These are phyloP conservation scores for Cylindrotheca closterium DNA, from an alignment of 108 stramenopile species.

Conservation along the genomic window DNA sequence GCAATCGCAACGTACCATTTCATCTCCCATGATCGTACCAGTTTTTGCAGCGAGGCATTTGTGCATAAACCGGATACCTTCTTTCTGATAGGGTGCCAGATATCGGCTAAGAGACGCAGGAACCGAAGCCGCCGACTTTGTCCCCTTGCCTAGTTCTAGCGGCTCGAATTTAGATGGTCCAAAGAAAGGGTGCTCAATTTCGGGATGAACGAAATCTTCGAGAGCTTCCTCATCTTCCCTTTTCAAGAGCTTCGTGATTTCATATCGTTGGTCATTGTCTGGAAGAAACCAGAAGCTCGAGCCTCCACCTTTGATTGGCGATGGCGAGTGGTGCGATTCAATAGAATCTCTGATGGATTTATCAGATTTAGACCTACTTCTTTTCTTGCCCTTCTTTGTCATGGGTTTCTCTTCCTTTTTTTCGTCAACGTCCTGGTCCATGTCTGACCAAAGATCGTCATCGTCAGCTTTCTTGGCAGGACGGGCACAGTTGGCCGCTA, in stretches of 20 bases:
- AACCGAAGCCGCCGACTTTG: constrained; percentile 34
- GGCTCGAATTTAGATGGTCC: constrained; percentile 53
- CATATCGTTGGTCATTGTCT: neutral
- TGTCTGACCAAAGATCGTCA: constrained; percentile 23
- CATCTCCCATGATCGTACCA: constrained; percentile 72
- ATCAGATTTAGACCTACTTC: no score
- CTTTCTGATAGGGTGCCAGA: constrained; percentile 69
- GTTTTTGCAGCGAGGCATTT: constrained; percentile 46
- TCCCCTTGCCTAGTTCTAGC: constrained; percentile 19
- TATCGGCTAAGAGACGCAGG: constrained; percentile 85
- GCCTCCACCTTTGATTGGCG: neutral
- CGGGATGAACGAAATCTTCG: constrained; percentile 46
- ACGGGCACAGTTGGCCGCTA: neutral
- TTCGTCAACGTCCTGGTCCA: constrained; percentile 2
- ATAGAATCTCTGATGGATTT: no score
- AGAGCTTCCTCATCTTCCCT: neutral
- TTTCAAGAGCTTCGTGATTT: neutral
- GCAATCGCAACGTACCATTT: constrained; percentile 33
- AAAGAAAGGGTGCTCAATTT: constrained; percentile 64
- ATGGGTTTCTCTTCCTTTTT: no score
- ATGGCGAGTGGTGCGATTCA: neutral
- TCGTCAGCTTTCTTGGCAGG: neutral
- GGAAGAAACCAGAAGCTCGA: neutral
- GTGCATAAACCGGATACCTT: constrained; percentile 78
- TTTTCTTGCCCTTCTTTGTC: no score